These are phyloP conservation scores for Plasmodium gaboni DNA, from an alignment of 169 alveolate genomes.

Conservation along the genomic window DNA sequence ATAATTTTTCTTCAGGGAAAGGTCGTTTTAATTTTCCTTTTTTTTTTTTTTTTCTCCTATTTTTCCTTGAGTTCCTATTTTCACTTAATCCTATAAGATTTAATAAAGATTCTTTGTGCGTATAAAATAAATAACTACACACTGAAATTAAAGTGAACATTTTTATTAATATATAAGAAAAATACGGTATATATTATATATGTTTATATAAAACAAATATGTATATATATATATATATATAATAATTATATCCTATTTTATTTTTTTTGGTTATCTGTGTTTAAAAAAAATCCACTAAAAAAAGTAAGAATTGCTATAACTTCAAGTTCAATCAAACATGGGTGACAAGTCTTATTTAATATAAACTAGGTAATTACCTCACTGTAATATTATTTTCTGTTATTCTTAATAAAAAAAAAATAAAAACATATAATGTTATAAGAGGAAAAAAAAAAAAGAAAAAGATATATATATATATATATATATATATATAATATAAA, in stretches of 20 bases:
- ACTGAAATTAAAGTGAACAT: constrained; percentile 73
- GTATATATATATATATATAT: constrained; percentile 8
- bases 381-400: no score
- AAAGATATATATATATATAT: no score
- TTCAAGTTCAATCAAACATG: no score
- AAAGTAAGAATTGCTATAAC: no score
- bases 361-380: no score
- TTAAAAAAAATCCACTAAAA: no score
- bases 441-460: no score
- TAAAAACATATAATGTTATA: no score
- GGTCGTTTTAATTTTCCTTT: constrained; percentile 27
- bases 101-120: constrained; percentile 65
- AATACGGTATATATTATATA: background rate
- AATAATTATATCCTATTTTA: background rate
- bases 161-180: constrained; percentile 6
- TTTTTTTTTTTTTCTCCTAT: constrained; percentile 6
- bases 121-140: constrained; percentile 62
- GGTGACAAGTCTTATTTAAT: no score
- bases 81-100: constrained; percentile 54
- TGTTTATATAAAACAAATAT: background rate
- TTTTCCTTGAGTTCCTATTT: constrained; percentile 13
- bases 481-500: no score
- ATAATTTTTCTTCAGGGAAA: constrained; percentile 18
- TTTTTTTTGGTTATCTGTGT: no score
- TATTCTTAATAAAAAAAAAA: no score